Evolutionary conservation across 768 basidiomycete genomes (phyloP), one percentile per base, ranked within the genome.

Genomic region (Lactifluus volemus): DNA sequence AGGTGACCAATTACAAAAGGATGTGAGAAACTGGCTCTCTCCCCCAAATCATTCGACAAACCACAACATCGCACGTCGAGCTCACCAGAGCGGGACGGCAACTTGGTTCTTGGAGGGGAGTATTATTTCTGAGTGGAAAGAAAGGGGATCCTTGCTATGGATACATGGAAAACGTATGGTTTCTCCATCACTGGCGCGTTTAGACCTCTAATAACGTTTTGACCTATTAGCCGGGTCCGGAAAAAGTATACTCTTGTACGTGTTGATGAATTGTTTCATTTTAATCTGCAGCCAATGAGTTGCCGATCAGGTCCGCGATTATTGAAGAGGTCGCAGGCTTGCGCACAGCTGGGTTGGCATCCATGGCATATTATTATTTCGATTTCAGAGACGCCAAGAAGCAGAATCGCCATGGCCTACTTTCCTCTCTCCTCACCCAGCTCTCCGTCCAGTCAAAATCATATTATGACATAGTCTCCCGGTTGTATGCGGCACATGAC

Each of bases 1-100:
- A 61, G 60, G 44, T 2, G 54, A 56, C 17, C 54, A 47, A 25
- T 19, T 56, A 8, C 60, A 55, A 55, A 41, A 10, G 25, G 41
- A 41, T 2, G 29, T 49, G 3, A 52, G 32, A 17, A 9, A 17
- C 17, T 61, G 49, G 32, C 55, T 61, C 14, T 56, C 53, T 32
- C 41, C 55, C 15, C 60, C 49, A 1, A 4, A 58, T 14, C 55
- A 55, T 9, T 57, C 60, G 9, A 57, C 21, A 15, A 61, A 61
- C 3, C 60, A 57, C 2, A 41, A 34, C 15, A 30, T 44, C 3
- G 49, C 36, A 12, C 12, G 42, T n/a, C 11, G 51, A 17, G 19
- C 19, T 2, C 55, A 17, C 12, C 41, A 50, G 14, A 32, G 0
- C 0, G 49, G 60, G 25, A 61, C 60, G 1, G n/a, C 54, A 36